Evolutionary conservation across 768 basidiomycete genomes (phyloP).

Genomic region (Hypsizygus marmoreus): DNA sequence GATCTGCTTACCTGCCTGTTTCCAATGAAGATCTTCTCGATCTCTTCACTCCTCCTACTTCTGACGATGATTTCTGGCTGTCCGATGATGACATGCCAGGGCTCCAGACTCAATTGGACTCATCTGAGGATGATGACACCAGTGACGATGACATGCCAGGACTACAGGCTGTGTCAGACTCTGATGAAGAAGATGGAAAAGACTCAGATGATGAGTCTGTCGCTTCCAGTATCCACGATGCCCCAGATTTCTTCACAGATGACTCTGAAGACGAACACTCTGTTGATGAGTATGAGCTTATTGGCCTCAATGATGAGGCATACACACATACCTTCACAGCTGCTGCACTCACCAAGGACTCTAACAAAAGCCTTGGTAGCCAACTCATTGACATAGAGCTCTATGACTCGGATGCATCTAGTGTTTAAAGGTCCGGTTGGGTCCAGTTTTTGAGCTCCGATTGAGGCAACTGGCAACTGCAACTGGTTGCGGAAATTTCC

Average conservation of each 20-base stretch:
- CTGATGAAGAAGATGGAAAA: too few relatives aligned
- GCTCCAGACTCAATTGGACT: neutral
- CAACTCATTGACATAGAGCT: conserved; percentile 14
- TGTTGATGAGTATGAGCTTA: neutral
- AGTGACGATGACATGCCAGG: neutral
- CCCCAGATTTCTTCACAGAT: neutral
- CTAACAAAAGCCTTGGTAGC: neutral
- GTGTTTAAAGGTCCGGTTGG: too few relatives aligned
- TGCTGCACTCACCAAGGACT: conserved; percentile 2
- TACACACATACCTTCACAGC: conserved; percentile 6
- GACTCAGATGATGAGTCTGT: neutral
- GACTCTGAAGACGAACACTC: neutral
- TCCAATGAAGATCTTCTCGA: conserved; percentile 3
- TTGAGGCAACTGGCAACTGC: too few relatives aligned
- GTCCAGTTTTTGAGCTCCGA: too few relatives aligned
- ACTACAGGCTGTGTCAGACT: too few relatives aligned
- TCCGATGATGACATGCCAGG: conserved; percentile 4
- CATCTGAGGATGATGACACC: neutral
- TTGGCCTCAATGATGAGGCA: neutral
- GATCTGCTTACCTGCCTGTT: neutral
- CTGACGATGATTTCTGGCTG: conserved; percentile 1
- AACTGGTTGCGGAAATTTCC: too few relatives aligned
- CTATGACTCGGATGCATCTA: conserved; percentile 21
- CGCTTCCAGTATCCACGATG: neutral
- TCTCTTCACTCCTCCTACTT: neutral